Conservation (phyloP, 2,329 filamentous ascomycete species). For the Talaromyces marneffei region DNA sequence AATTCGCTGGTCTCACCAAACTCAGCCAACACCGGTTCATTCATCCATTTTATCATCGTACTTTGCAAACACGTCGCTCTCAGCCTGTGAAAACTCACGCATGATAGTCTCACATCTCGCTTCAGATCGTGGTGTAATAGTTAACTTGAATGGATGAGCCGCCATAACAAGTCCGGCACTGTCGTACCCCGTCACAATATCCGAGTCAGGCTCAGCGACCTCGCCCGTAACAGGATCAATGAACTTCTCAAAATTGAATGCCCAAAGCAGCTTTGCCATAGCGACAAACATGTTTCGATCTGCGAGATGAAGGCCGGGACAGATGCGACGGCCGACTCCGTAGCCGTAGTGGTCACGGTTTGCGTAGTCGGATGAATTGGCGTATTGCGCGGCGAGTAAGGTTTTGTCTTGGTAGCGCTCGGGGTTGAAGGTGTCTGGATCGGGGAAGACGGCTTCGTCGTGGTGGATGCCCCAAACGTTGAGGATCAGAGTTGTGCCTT, state of each 20-base stretch:
- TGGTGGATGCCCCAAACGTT: conserved; percentile 44
- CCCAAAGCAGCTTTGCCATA: conserved; percentile 50
- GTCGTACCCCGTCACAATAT: conserved; percentile 21
- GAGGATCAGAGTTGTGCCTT: conserved; percentile 40
- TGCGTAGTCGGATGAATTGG: conserved; percentile 21
- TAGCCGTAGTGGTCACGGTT: conserved; percentile 31
- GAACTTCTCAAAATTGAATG: conserved; percentile 30
- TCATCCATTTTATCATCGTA: conserved; percentile 15
- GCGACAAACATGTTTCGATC: conserved; percentile 46
- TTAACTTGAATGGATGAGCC: conserved; percentile 29
- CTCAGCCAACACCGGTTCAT: neutral
- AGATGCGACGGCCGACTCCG: conserved; percentile 22
- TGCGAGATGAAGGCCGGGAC: conserved; percentile 45
- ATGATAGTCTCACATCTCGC: conserved; percentile 28
- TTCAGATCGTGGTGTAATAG: conserved; percentile 26
- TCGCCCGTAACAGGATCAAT: conserved; percentile 48
- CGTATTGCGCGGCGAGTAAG: conserved; percentile 28
- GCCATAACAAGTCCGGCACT: conserved; percentile 29
- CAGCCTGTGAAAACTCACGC: conserved; percentile 26
- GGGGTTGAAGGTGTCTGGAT: neutral
- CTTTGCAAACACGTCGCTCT: conserved; percentile 23
- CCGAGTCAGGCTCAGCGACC: conserved; percentile 21
- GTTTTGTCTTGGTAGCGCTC: neutral
- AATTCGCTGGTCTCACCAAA: neutral
- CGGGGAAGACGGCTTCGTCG: conserved; percentile 28